Conservation (phyloP, 306 rosid species). For the apple (Malus domestica) region DNA sequence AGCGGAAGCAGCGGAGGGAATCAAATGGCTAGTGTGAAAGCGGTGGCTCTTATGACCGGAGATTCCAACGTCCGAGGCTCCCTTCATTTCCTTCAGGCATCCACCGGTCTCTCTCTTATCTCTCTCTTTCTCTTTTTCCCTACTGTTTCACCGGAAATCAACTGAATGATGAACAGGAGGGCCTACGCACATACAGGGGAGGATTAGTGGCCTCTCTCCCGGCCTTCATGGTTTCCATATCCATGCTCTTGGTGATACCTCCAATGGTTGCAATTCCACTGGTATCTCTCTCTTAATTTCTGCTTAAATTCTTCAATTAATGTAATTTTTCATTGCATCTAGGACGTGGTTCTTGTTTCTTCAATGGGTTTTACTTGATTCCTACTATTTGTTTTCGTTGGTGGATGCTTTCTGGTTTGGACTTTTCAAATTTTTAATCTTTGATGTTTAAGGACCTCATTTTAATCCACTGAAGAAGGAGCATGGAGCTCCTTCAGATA, state of each 20-base stretch:
- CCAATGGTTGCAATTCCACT: slow-evolving; percentile 92
- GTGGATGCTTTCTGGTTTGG: background rate
- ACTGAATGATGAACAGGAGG: slow-evolving; percentile 12
- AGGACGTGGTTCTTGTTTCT: background rate
- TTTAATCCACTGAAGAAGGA: slow-evolving; percentile 62
- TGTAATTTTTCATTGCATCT: background rate
- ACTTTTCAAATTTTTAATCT: background rate
- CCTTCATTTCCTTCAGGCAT: slow-evolving; percentile 45
- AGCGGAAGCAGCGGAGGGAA: background rate
- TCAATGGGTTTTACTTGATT: background rate
- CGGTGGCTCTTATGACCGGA: slow-evolving; percentile 56
- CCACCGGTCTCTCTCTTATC: slow-evolving; percentile 29
- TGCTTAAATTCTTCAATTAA: background rate
- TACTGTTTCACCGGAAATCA: background rate
- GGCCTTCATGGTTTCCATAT: slow-evolving; percentile 90
- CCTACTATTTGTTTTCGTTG: background rate
- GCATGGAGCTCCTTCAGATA: slow-evolving; percentile 60
- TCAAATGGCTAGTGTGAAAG: slow-evolving; percentile 37
- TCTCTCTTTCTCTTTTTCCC: background rate
- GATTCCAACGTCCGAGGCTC: slow-evolving; percentile 47
- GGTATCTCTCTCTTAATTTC: slow-evolving; percentile 32
- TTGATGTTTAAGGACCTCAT: slow-evolving; percentile 49
- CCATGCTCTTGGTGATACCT: slow-evolving; percentile 89
- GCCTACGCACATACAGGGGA: slow-evolving; percentile 51
- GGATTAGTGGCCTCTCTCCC: slow-evolving; percentile 49